These are phyloP conservation scores for Phytophthora citrophthora DNA, from an alignment of 352 stramenopile species.

Conservation along the genomic window DNA sequence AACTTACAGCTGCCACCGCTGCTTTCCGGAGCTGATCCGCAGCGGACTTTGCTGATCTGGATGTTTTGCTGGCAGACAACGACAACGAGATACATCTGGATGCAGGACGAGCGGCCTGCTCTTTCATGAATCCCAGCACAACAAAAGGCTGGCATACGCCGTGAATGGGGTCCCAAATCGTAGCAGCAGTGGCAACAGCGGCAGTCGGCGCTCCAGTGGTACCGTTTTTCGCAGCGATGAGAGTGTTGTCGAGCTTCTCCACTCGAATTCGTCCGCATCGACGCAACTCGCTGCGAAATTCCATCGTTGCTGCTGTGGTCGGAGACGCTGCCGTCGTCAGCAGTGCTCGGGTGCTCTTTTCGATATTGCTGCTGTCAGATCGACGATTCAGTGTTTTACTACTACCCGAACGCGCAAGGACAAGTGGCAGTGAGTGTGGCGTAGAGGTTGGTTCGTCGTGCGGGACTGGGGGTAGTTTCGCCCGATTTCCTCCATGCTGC, in stretches of 20 bases:
- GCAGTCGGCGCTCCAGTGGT: neutral
- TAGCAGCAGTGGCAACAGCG: slow-evolving; percentile 11
- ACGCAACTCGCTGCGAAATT: slow-evolving; percentile 30
- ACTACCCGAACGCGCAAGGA: slow-evolving; percentile 6
- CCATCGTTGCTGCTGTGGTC: slow-evolving; percentile 16
- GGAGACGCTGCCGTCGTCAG: slow-evolving; percentile 18
- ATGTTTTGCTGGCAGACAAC: slow-evolving; percentile 17
- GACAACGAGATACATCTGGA: slow-evolving; percentile 19
- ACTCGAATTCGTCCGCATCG: slow-evolving; percentile 33
- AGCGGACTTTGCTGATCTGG: slow-evolving; percentile 31
- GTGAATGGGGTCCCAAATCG: slow-evolving; percentile 79
- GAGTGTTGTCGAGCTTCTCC: slow-evolving; percentile 38
- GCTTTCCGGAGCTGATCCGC: slow-evolving; percentile 33
- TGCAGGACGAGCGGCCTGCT: slow-evolving; percentile 22
- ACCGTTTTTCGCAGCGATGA: slow-evolving; percentile 27
- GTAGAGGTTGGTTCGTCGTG: slow-evolving; percentile 14
- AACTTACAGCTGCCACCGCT: slow-evolving; percentile 6
- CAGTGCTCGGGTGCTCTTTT: slow-evolving; percentile 10
- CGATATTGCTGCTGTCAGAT: neutral
- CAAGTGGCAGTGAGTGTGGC: neutral
- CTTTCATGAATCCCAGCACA: slow-evolving; percentile 68
- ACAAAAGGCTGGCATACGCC: slow-evolving; percentile 78
- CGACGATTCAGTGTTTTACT: slow-evolving; percentile 13
- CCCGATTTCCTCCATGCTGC: slow-evolving; percentile 11
- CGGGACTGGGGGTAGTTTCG: slow-evolving; percentile 12